These are phyloP conservation scores for Oldenlandia corymbosa DNA, from an alignment of 257 asterid species.

Conservation along the genomic window DNA sequence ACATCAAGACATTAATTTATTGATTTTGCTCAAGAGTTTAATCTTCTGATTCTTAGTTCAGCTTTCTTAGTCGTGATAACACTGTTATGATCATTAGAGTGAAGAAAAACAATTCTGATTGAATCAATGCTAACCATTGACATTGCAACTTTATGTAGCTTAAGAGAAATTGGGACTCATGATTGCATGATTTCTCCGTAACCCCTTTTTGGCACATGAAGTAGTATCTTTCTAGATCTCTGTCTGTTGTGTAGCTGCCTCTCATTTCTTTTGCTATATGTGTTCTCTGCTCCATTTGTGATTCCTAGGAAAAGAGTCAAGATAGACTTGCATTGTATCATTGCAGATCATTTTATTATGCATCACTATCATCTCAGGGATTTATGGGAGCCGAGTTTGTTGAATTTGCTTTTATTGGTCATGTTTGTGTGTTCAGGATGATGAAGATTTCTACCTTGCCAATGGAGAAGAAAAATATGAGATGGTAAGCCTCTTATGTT, in stretches of 20 bases:
- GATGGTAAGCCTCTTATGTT: slow-evolving; percentile 39
- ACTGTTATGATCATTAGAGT: neutral
- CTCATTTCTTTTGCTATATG: neutral
- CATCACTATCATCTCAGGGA: neutral
- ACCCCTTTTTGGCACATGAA: neutral
- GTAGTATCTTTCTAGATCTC: neutral
- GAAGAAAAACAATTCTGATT: neutral
- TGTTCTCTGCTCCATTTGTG: neutral
- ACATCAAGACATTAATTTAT: neutral
- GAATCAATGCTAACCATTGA: neutral
- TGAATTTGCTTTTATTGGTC: neutral
- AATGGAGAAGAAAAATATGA: slow-evolving; percentile 57
- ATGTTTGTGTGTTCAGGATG: slow-evolving; percentile 50
- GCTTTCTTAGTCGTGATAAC: neutral
- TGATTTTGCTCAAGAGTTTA: neutral
- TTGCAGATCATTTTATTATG: neutral
- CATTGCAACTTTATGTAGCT: neutral
- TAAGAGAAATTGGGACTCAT: neutral
- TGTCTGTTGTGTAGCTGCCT: neutral
- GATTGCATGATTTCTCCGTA: neutral
- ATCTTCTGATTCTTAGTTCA: neutral
- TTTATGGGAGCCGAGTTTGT: neutral
- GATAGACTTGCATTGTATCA: neutral
- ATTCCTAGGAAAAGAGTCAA: neutral
- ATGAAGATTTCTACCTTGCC: slow-evolving; percentile 71